Evolutionary conservation across 306 rosid species (phyloP).

Genomic region (Psophocarpus tetragonolobus): DNA sequence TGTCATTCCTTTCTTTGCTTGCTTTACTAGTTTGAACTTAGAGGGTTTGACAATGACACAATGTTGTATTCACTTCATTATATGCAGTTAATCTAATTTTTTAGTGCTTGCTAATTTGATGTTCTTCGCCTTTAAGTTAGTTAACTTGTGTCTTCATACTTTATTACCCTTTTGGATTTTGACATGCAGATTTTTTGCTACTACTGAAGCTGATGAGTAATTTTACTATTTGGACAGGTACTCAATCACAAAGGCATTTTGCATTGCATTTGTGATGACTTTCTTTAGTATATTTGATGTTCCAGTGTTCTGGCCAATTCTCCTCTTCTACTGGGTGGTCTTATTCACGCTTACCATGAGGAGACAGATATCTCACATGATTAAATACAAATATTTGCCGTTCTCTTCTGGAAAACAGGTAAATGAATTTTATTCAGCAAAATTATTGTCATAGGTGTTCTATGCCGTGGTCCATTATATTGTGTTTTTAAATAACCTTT

Average conservation of each 20-base stretch:
- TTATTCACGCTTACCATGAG: constrained; percentile 87
- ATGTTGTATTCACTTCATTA: constrained; percentile 13
- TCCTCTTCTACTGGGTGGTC: constrained; percentile 89
- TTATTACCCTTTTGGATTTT: neutral
- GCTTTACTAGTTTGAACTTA: constrained; percentile 21
- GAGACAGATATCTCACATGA: constrained; percentile 91
- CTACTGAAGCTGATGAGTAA: constrained; percentile 18
- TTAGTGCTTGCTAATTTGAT: neutral
- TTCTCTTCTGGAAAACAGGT: constrained; percentile 96
- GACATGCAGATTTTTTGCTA: constrained; percentile 1
- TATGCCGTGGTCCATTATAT: neutral
- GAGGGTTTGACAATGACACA: constrained; percentile 9
- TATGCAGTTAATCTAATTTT: constrained; percentile 3
- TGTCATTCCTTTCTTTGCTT: neutral
- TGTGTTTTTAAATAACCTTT: neutral
- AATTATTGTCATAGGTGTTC: constrained; percentile 1
- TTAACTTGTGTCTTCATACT: neutral
- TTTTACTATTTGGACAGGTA: constrained; percentile 60
- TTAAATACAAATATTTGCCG: constrained; percentile 86
- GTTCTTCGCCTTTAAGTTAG: constrained; percentile 1
- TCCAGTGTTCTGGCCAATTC: constrained; percentile 98
- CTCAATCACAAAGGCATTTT: constrained; percentile 87
- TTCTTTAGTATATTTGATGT: constrained; percentile 57
- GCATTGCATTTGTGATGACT: constrained; percentile 88
- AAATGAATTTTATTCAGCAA: neutral